These are phyloP conservation scores for Fusarium irregulare DNA, from an alignment of 2,329 filamentous ascomycete species.

Conservation along the genomic window DNA sequence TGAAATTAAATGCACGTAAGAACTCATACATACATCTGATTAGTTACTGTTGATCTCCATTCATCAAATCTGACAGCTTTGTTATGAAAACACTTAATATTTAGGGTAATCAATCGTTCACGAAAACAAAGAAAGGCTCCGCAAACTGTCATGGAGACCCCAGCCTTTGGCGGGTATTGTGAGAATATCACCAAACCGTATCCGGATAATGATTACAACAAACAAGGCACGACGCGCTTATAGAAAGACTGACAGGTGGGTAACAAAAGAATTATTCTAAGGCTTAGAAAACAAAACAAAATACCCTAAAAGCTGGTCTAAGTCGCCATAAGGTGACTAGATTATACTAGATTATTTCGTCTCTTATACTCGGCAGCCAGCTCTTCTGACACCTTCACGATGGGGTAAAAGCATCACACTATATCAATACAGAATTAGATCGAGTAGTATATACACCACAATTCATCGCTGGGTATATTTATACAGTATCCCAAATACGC, in stretches of 20 bases:
- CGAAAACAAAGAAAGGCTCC: neutral
- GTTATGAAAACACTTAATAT: slow-evolving; percentile 6
- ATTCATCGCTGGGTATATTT: slow-evolving; percentile 48
- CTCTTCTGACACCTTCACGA: neutral
- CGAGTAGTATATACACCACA: slow-evolving; percentile 42
- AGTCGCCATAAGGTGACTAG: neutral
- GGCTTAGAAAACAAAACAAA: neutral
- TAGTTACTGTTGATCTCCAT: neutral
- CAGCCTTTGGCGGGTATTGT: slow-evolving; percentile 3
- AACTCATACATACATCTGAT: slow-evolving; percentile 4
- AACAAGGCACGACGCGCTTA: slow-evolving; percentile 2
- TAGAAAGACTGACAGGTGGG: neutral
- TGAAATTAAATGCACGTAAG: slow-evolving; percentile 35
- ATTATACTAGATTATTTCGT: neutral
- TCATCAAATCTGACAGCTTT: neutral
- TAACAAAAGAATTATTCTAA: neutral
- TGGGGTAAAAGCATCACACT: neutral
- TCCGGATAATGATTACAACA: slow-evolving; percentile 1
- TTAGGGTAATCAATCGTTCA: slow-evolving; percentile 22
- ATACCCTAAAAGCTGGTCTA: neutral
- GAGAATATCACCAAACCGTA: slow-evolving; percentile 20
- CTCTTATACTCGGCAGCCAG: neutral
- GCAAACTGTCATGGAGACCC: slow-evolving; percentile 7
- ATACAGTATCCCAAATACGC: slow-evolving; percentile 46
- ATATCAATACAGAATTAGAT: slow-evolving; percentile 32